Conservation (phyloP, 768 basidiomycete species). For the Leucosporidium scottii region DNA sequence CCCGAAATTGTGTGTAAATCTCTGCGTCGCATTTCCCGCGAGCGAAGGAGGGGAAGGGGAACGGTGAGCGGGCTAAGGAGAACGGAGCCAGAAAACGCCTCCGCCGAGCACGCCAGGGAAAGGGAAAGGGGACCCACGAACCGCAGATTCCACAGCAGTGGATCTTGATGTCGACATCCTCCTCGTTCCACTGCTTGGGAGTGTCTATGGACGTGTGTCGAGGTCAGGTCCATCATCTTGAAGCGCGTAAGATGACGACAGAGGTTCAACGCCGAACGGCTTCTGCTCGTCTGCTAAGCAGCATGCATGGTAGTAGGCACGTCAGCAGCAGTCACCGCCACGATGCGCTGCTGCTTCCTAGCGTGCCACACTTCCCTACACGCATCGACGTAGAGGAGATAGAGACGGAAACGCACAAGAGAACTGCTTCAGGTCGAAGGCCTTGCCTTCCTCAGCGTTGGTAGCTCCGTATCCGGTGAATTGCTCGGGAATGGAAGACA, state of each 20-base stretch:
- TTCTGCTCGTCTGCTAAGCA: too few relatives aligned
- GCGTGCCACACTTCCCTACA: too few relatives aligned
- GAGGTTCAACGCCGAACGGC: background rate
- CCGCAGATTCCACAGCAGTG: constrained; percentile 16
- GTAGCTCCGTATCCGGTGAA: constrained; percentile 30
- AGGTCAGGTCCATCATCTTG: too few relatives aligned
- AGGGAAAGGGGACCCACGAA: background rate
- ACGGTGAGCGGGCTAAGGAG: too few relatives aligned
- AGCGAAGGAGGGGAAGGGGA: too few relatives aligned
- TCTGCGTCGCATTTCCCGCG: too few relatives aligned
- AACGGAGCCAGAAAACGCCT: background rate
- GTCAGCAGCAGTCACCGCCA: too few relatives aligned
- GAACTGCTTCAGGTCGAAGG: background rate
- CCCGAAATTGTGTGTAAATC: too few relatives aligned
- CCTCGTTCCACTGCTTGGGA: constrained; percentile 22
- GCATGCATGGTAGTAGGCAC: too few relatives aligned
- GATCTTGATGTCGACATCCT: constrained; percentile 31
- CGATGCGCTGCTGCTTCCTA: too few relatives aligned
- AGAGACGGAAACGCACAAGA: background rate
- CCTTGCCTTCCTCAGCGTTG: constrained; percentile 2
- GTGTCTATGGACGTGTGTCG: constrained; percentile 6
- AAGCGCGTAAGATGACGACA: background rate
- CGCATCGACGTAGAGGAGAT: too few relatives aligned
- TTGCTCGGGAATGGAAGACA: constrained; percentile 16
- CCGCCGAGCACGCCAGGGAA: background rate